Conservation (phyloP, 306 rosid genomes). For the Cicer arietinum region DNA sequence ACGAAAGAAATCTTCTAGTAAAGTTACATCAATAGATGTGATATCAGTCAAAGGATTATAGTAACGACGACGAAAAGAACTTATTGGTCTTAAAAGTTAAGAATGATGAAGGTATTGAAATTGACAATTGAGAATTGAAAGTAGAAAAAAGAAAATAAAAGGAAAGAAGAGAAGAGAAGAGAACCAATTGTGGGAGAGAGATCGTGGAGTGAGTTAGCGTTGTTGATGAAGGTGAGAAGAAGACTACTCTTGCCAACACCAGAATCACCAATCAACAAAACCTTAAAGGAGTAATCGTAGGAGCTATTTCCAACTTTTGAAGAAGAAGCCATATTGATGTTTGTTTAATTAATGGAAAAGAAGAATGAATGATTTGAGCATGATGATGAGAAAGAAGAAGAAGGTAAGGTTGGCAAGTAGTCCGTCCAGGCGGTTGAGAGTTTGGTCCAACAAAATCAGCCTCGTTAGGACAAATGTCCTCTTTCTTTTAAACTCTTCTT, state of each 20-base stretch:
- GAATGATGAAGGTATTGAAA: too few species aligned
- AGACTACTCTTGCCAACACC: constrained; percentile 98
- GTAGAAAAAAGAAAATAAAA: background rate
- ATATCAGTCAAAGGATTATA: too few species aligned
- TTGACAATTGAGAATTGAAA: background rate
- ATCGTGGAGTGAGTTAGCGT: constrained; percentile 62
- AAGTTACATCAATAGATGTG: too few species aligned
- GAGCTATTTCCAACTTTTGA: constrained; percentile 57
- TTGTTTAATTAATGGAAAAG: background rate
- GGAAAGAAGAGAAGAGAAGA: background rate
- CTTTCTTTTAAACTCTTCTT: constrained; percentile 24
- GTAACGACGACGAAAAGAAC: too few species aligned
- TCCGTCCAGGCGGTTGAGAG: constrained; percentile 49
- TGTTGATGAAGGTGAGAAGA: constrained; percentile 83
- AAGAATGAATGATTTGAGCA: background rate
- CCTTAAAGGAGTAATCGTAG: constrained; percentile 89
- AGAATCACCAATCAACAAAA: constrained; percentile 88
- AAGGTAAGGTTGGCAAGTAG: constrained; percentile 51
- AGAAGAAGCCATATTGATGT: constrained; percentile 62
- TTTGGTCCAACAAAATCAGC: constrained; percentile 40
- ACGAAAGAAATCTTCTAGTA: too few species aligned
- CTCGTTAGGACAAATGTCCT: constrained; percentile 54
- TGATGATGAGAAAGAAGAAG: constrained; percentile 10
- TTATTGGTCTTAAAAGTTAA: too few species aligned
- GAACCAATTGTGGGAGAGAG: constrained; percentile 90